Conservation (phyloP, 768 basidiomycete genomes). For the Pulveroboletus sp. region DNA sequence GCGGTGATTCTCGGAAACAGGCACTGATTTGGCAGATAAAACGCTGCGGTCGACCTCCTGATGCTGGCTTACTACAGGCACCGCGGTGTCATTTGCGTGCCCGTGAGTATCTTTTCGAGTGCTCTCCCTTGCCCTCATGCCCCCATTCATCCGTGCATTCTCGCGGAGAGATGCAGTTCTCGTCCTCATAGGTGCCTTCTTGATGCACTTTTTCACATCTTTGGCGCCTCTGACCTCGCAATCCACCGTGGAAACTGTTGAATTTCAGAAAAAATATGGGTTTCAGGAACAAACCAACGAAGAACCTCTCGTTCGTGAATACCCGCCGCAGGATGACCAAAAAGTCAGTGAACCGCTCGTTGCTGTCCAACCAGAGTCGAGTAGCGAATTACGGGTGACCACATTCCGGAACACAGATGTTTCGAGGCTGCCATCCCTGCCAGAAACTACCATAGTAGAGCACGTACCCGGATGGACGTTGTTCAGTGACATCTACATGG, state of each 20-base stretch:
- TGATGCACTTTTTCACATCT: conserved; percentile 49
- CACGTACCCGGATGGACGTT: conserved; percentile 85
- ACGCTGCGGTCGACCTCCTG: not conserved
- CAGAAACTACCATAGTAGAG: conserved; percentile 51
- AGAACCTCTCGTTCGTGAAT: not conserved
- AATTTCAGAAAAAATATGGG: not conserved
- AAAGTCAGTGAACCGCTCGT: not conserved
- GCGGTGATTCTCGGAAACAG: too few species aligned
- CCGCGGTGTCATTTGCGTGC: not conserved
- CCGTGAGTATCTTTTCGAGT: not conserved
- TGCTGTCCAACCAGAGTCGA: not conserved
- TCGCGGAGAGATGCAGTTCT: conserved; percentile 57
- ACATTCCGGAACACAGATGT: not conserved
- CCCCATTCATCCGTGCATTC: conserved; percentile 37
- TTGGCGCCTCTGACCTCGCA: conserved; percentile 31
- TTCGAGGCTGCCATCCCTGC: conserved; percentile 29
- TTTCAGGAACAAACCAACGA: conserved; percentile 9
- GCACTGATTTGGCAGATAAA: conserved; percentile 1
- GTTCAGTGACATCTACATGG: conserved; percentile 79
- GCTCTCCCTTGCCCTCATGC: conserved; percentile 20
- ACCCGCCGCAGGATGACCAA: conserved; percentile 4
- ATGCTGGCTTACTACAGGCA: not conserved
- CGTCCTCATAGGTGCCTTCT: conserved; percentile 51
- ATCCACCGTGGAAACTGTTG: conserved; percentile 31
- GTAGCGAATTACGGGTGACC: not conserved